A percentile compares a stretch with the other conserved stretches of the same genome.
phyloP scores from a whole-genome alignment of 345 rosid genomes.

The Clarkia xantiana region DNA sequence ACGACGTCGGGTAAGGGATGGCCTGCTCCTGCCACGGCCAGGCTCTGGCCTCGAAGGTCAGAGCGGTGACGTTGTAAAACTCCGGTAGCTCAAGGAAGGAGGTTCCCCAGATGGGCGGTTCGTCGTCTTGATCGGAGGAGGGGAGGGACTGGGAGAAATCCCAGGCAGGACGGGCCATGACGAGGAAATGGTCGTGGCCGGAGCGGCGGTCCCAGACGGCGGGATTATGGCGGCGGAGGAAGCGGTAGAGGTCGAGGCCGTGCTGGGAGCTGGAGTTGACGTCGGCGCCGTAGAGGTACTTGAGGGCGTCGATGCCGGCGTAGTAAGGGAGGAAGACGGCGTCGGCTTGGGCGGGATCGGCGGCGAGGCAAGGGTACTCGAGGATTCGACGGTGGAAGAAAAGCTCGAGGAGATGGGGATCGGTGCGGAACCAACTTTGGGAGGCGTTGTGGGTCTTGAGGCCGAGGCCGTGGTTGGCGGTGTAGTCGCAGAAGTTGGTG shows the following conservation, averaged over 20 bases:
- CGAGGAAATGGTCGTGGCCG: constrained; percentile 73
- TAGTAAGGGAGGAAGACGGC: constrained; percentile 80
- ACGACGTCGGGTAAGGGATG: constrained; percentile 81
- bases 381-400: constrained; percentile 73
- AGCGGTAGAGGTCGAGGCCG: constrained; percentile 51
- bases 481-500: constrained; percentile 45
- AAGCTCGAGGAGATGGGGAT: constrained; percentile 63
- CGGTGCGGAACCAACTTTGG: constrained; percentile 80
- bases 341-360: constrained; percentile 52
- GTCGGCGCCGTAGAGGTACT: constrained; percentile 68
- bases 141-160: constrained; percentile 69
- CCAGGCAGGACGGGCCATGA: constrained; percentile 93
- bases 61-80: constrained; percentile 59
- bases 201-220: constrained; percentile 40
- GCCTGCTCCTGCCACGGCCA: constrained; percentile 97
- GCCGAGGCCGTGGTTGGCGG: constrained; percentile 83
- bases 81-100: constrained; percentile 68
- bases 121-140: no score
- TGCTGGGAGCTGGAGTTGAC: constrained; percentile 51
- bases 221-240: constrained; percentile 24
- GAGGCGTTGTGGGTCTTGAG: constrained; percentile 67
- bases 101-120: constrained; percentile 88
- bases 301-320: constrained; percentile 58
- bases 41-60: constrained; percentile 48
- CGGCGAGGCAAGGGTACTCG: constrained; percentile 72